These are phyloP conservation scores for Solanum infundibuliforme DNA, from an alignment of 257 asterid species.

Conservation along the genomic window DNA sequence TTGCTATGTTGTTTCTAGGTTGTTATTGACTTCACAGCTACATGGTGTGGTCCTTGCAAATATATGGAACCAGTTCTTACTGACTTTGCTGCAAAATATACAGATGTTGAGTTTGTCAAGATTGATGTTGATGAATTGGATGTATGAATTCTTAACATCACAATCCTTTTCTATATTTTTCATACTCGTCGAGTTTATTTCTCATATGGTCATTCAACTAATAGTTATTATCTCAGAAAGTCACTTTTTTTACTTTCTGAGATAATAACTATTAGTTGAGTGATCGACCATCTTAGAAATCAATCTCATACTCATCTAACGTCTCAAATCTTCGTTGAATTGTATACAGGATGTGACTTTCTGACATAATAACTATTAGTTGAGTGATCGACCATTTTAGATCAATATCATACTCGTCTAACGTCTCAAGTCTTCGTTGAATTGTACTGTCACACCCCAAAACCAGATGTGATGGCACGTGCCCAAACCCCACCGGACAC, in stretches of 20 bases:
- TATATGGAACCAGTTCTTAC: conserved; percentile 21
- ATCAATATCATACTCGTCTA: neutral
- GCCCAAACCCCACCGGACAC: no score
- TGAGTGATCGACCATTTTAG: neutral
- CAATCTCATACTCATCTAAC: neutral
- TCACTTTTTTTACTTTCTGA: neutral
- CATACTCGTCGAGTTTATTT: neutral
- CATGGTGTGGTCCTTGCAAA: conserved; percentile 38
- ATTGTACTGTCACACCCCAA: no score
- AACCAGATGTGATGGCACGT: no score
- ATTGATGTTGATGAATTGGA: conserved; percentile 30
- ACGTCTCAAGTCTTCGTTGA: neutral
- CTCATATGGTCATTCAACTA: neutral
- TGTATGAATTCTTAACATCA: neutral
- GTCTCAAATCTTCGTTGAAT: no score
- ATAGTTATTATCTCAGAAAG: neutral
- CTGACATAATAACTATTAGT: neutral
- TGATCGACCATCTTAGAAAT: neutral
- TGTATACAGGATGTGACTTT: neutral
- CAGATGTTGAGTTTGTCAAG: conserved; percentile 27
- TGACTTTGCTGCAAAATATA: conserved; percentile 13
- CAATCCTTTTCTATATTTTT: neutral
- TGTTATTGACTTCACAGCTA: conserved; percentile 28
- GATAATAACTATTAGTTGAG: neutral
- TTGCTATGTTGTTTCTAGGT: conserved; percentile 1